Base-by-base conservation (phyloP, 805 yeast genomes). In the Candida ponderosae region DNA sequence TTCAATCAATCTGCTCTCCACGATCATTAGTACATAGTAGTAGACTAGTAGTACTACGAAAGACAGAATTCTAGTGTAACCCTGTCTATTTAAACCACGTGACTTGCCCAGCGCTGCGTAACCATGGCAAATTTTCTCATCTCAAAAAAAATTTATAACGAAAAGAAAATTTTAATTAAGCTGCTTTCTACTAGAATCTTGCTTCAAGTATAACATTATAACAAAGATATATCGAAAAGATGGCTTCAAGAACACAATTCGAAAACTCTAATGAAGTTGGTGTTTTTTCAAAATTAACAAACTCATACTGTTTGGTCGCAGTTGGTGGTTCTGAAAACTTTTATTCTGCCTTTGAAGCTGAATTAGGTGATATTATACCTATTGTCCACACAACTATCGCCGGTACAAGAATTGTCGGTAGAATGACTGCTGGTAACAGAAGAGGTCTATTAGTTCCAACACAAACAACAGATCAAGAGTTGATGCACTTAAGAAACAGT, bases 391-490 rank as follows among this genome's bases (percentile, higher is more conserved):
- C 97, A 38, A 93, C 98, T 41, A 93, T 93, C 53, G 97, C 97
- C 24, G 98, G 98, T 51, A 89, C 95, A 54, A 81, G 98, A 66
- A 93, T 93, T 47, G 82, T 93, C 43, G 99, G 99, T 55, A 77
- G 98, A 63, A 83, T 93, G 94, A 84, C 96, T 31, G 97, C 96
- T 32, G 98, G 96, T 54, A 93, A 93, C 75, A 82, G 98, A 70
- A 79, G 97, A 61, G 99, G 99, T 27, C 68, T 93, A 46, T 73
- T 93, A 41, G 98, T 93, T 14, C 99, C 99, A 44, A 84, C 95
- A 11, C 96, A 89, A 64, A 93, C 99, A 32, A 86, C 97, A 6
- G 99, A 93, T 64, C 97, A 93, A 65, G 99, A 93, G 65, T 76
- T 93, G 48, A 93, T 88, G 81, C 99, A 93, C 65, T 68, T 93